Conservation (phyloP, 202 grass and related monocot species). For the Eragrostis tef region DNA sequence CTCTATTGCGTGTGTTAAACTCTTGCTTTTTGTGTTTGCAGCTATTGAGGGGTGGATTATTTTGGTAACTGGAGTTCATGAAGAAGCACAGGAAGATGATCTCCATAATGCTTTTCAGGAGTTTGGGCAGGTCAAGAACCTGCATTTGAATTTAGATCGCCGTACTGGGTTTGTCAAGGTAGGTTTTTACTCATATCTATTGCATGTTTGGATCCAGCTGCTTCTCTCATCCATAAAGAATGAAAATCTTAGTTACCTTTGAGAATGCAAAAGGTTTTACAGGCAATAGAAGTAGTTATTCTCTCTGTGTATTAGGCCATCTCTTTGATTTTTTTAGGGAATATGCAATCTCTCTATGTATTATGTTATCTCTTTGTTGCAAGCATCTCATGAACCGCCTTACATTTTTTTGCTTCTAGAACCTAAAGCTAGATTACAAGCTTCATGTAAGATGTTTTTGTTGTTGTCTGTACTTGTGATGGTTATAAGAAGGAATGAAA, state of each 20-base stretch:
- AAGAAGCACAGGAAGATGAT: constrained; percentile 84
- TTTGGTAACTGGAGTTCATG: constrained; percentile 73
- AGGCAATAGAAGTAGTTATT: background rate
- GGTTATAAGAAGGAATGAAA: background rate
- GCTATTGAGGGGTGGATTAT: constrained; percentile 87
- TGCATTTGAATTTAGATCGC: constrained; percentile 83
- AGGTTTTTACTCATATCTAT: background rate
- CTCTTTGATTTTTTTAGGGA: background rate
- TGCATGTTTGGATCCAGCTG: background rate
- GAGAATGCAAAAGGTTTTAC: background rate
- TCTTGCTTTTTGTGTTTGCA: constrained; percentile 1
- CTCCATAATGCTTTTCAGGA: constrained; percentile 76
- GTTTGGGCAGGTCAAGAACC: constrained; percentile 75
- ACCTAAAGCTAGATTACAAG: background rate
- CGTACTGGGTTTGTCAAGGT: constrained; percentile 85
- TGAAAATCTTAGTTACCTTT: background rate
- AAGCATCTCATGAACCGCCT: background rate
- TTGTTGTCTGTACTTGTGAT: background rate
- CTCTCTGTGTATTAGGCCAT: background rate
- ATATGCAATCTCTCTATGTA: background rate
- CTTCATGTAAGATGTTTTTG: background rate
- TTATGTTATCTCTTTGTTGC: background rate
- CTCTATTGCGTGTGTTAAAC: background rate
- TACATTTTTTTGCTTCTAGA: background rate
- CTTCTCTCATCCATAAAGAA: background rate